Evolutionary conservation across 371 early-diverging fungal species (phyloP), one percentile per base, ranked within the genome.

Genomic region (Mortierella polycephala): DNA sequence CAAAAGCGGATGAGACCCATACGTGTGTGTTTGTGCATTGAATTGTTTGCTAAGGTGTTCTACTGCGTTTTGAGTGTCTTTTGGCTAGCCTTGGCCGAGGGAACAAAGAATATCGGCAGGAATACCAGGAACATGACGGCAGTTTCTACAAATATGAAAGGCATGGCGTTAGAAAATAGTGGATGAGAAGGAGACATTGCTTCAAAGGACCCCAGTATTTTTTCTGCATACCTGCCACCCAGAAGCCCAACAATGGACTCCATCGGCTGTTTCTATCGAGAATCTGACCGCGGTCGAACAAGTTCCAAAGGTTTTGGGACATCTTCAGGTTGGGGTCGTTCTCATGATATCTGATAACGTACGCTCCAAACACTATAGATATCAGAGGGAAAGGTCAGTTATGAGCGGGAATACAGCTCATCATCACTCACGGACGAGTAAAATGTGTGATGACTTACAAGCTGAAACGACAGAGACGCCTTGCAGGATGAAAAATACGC

Each of bases 191-290:
- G 30, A 30, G 30, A 4, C 4, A 30, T 30, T 30, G 30, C 4
- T 30, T 30, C 30, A 30, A 30, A 30, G 30, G 30, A 30, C 30
- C 1, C 30, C 4, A n/a, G 23, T 13, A 12, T 53, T 44, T 59
- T 59, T 53, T 14, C 21, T 52, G 20, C 5, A 62, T 70, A 75
- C 75, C 75, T 70, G 75, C 75, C 6, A 75, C 70, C 65, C 69
- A 70, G 67, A 75, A 75, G 11, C 75, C 75, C 11, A 75, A 67
- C 39, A 75, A 57, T 23, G 75, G 75, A 13, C 70, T 70, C 75
- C 75, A 75, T 30, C 60, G 62, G 64, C 75, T 75, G 12, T 75
- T 55, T 20, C 75, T 54, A 55, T 49, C 57, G 47, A 75, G 44
- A 55, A 75, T 56, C 41, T 75, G 23, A 11, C 75, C 75, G 7